Evolutionary conservation across 1,139 yeast species (phyloP).

Genomic region (Saccharomycopsis hybrid): DNA sequence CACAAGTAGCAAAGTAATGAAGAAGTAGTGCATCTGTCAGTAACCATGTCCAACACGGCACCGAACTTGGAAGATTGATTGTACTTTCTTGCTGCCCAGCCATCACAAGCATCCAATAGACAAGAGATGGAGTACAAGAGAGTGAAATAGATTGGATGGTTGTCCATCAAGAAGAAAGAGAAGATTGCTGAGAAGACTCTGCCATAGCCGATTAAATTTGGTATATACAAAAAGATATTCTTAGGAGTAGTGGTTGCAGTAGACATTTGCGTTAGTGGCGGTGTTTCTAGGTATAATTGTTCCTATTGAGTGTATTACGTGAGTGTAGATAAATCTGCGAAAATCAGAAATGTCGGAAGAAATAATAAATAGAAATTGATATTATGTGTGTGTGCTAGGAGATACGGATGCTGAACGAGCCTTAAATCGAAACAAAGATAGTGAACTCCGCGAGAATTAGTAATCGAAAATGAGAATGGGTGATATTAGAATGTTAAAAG

Average conservation of each 20-base stretch:
- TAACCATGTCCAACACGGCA: conserved; percentile 97
- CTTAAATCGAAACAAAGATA: too few relatives aligned
- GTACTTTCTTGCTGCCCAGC: conserved; percentile 85
- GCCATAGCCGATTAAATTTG: conserved; percentile 84
- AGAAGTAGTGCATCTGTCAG: conserved; percentile 95
- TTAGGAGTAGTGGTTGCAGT: conserved; percentile 20
- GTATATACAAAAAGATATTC: conserved; percentile 71
- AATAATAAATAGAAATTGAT: too few relatives aligned
- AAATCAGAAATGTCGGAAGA: too few relatives aligned
- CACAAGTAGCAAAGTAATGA: conserved; percentile 82
- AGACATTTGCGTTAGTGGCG: too few relatives aligned
- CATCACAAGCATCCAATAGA: conserved; percentile 92
- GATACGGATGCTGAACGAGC: too few relatives aligned
- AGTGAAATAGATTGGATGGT: conserved; percentile 75
- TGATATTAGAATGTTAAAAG: too few relatives aligned
- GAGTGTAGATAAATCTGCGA: too few relatives aligned
- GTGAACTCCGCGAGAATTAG: too few relatives aligned
- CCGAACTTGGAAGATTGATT: conserved; percentile 91
- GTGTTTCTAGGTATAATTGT: too few relatives aligned
- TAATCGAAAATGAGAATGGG: too few relatives aligned
- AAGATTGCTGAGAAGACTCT: conserved; percentile 76
- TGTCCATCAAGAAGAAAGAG: conserved; percentile 75
- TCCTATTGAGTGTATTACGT: too few relatives aligned
- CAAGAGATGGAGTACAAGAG: conserved; percentile 81
- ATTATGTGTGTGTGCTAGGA: too few relatives aligned